Conservation (phyloP, 129 eudicot species). For the Flaveria ramosissima region DNA sequence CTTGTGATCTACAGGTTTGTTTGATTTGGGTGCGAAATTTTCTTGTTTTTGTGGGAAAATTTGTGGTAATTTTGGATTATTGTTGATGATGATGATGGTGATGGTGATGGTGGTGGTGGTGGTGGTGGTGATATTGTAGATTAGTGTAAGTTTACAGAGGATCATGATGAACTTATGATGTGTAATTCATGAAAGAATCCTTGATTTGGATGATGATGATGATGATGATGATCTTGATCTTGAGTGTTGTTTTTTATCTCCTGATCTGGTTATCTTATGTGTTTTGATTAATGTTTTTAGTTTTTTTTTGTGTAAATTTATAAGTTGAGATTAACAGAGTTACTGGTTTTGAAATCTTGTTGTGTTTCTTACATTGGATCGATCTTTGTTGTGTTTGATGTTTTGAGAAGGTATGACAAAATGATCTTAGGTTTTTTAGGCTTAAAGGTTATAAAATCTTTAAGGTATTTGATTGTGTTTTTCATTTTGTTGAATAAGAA, state of each 20-base stretch:
- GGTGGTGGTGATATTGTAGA: slow-evolving; percentile 12
- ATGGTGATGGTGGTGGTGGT: slow-evolving; percentile 1
- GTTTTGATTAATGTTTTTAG: neutral
- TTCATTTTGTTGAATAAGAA: too few relatives aligned
- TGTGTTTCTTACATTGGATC: neutral
- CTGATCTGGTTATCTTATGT: slow-evolving; percentile 17
- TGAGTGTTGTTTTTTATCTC: slow-evolving; percentile 32
- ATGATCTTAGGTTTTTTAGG: too few relatives aligned
- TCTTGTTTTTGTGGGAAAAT: neutral
- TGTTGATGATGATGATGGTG: slow-evolving; percentile 14
- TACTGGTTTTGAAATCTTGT: neutral
- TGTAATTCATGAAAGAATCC: slow-evolving; percentile 24
- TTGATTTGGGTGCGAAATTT: neutral
- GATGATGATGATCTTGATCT: slow-evolving; percentile 33
- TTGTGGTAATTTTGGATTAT: slow-evolving; percentile 19
- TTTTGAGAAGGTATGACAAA: neutral
- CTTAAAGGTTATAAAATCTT: too few relatives aligned
- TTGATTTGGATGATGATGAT: slow-evolving; percentile 22
- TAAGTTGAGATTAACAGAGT: slow-evolving; percentile 1
- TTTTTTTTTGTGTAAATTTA: slow-evolving; percentile 20
- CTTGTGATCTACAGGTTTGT: slow-evolving; percentile 24
- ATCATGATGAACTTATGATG: slow-evolving; percentile 24
- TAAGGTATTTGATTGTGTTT: too few relatives aligned
- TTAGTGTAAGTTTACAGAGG: slow-evolving; percentile 30
- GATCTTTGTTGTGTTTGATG: neutral